A percentile compares a stretch with the other conserved stretches of the same genome.
These are phyloP conservation scores for Arachis hypogaea DNA, from an alignment of 306 rosid species.

Conservation along the genomic window DNA sequence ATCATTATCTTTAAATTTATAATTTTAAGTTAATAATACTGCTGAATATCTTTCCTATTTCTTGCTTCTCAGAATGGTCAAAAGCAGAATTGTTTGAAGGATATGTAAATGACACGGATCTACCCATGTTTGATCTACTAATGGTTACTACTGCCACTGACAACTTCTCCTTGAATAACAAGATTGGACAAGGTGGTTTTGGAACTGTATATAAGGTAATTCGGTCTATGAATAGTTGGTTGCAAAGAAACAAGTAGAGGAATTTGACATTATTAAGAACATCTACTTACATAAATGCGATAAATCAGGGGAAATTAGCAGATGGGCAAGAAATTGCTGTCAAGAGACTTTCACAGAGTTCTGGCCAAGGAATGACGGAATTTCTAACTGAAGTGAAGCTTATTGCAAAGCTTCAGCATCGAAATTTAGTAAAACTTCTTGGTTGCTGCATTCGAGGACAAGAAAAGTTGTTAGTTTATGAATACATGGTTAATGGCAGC, in stretches of 20 bases:
- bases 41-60: not conserved
- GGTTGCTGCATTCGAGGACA: conserved; percentile 20
- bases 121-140: conserved; percentile 41
- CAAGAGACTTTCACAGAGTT: conserved; percentile 2
- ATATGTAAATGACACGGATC: conserved; percentile 43
- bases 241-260: not conserved
- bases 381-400: conserved; percentile 6
- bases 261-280: not conserved
- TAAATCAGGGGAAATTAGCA: conserved; percentile 2
- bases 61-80: not conserved
- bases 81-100: not conserved
- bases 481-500: conserved; percentile 27
- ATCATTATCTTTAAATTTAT: not conserved
- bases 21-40: not conserved
- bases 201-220: conserved; percentile 45
- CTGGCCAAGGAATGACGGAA: conserved; percentile 9
- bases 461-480: conserved; percentile 25
- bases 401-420: conserved; percentile 32
- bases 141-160: conserved; percentile 27
- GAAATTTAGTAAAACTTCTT: conserved; percentile 29
- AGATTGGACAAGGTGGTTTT: conserved; percentile 50
- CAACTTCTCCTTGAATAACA: conserved; percentile 27
- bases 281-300: not conserved
- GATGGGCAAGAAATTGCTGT: conserved; percentile 27
- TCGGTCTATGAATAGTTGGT: not conserved